Evolutionary conservation across 257 asterid genomes (phyloP), one percentile per base, ranked within the genome.

Genomic region (Petunia axillaris): DNA sequence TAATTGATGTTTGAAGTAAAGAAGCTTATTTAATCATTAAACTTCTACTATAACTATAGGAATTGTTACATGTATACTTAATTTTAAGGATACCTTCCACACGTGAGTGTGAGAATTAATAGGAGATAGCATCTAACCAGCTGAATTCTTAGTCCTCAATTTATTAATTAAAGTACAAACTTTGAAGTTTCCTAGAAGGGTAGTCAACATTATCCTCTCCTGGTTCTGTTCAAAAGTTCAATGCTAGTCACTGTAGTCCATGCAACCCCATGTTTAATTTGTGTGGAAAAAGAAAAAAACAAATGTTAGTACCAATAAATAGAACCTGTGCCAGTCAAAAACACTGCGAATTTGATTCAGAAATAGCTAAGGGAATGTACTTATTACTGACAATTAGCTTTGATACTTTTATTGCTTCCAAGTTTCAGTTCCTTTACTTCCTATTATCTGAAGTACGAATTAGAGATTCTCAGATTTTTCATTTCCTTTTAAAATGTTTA

Each of bases 261-360:
- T 70, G 77, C 59, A 71, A 25, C 25, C 25, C 44, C 44, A 71
- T 35, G 62, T 71, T 59, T 71, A 48, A 48, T 73, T 73, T 71
- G 54, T 35, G 59, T 25, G 25, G 25, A 25, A 64, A 64, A 16
- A 38, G 48, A 38, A 64, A 46, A 6, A 73, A 73, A 25, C 25
- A 25, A 25, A 25, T 25, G 25, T 25, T 50, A 40, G 46, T 50
- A 50, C 77, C 59, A 35, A 73, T 6, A 73, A 73, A 73, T 6
- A 73, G 50, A 71, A 73, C 48, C 62, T 35, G 62, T 73, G 77
- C 77, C 62, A 73, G 77, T 73, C 77, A 73, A 73, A 71, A 35
- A 50, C 40, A 11, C 77, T 46, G 44, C 40, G 25, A 48, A 71
- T 50, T 44, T 48, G 44, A 35, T 11, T 25, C 25, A 25, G 25